These are phyloP conservation scores for Apiotrichum gracile DNA, from an alignment of 1,284 basidiomycete species.

Conservation along the genomic window DNA sequence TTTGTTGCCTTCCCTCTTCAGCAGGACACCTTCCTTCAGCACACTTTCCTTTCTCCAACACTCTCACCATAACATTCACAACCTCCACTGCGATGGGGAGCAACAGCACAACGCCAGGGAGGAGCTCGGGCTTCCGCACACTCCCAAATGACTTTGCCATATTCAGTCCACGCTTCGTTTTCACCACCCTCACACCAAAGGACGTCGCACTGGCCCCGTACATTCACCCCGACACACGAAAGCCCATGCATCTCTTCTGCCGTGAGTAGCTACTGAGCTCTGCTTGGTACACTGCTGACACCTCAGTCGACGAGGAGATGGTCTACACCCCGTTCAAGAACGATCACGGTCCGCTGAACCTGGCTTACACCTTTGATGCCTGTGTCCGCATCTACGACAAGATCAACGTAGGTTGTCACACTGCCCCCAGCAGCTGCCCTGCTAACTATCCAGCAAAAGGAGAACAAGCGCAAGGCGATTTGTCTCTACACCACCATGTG, in stretches of 20 bases:
- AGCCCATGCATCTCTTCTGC: conserved; percentile 30
- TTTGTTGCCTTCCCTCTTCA: background rate
- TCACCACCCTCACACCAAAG: conserved; percentile 33
- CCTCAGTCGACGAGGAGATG: conserved; percentile 64
- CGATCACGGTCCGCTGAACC: conserved; percentile 91
- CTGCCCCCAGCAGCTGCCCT: conserved; percentile 8
- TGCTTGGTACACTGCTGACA: background rate
- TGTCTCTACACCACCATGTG: conserved; percentile 86
- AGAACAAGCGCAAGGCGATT: conserved; percentile 50
- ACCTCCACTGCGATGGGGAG: background rate
- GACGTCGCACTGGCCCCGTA: conserved; percentile 27
- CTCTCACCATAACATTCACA: background rate
- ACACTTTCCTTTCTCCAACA: background rate
- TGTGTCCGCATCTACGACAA: conserved; percentile 88
- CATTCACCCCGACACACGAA: conserved; percentile 28
- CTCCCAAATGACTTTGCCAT: conserved; percentile 37
- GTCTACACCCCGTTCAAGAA: conserved; percentile 90
- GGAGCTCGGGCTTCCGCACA: conserved; percentile 7
- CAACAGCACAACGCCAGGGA: background rate
- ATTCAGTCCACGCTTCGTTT: conserved; percentile 34
- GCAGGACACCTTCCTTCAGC: background rate
- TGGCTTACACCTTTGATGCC: conserved; percentile 87
- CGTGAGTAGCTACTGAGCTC: conserved; percentile 56
- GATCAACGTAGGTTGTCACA: conserved; percentile 60
- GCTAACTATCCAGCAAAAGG: conserved; percentile 56